These are phyloP conservation scores for Maudiozyma bulderi DNA, from an alignment of 805 yeast genomes.

Conservation along the genomic window DNA sequence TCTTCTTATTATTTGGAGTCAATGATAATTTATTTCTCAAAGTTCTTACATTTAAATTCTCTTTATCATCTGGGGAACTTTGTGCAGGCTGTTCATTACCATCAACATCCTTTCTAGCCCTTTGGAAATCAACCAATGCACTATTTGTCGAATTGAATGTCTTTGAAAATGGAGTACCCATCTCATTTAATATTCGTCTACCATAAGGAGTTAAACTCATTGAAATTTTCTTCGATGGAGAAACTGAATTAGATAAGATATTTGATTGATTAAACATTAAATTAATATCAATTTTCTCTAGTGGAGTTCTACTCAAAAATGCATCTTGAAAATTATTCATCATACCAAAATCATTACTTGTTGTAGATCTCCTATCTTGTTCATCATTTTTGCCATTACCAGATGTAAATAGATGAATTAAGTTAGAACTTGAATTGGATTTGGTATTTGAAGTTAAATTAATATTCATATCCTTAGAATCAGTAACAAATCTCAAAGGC, in stretches of 20 bases:
- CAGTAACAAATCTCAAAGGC: conserved; percentile 25
- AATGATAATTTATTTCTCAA: not conserved
- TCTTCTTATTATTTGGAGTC: not conserved
- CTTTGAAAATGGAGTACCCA: conserved; percentile 24
- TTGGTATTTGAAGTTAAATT: conserved; percentile 4
- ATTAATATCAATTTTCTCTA: conserved; percentile 26
- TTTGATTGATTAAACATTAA: conserved; percentile 23
- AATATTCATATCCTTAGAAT: conserved; percentile 4
- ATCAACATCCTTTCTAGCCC: conserved; percentile 21
- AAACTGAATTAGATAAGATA: conserved; percentile 14
- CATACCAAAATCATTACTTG: not conserved
- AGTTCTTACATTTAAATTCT: not conserved
- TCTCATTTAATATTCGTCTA: conserved; percentile 23
- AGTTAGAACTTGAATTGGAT: conserved; percentile 5
- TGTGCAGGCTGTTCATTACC: not conserved
- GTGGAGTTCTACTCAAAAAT: conserved; percentile 18
- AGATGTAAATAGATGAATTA: conserved; percentile 8
- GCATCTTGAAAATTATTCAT: not conserved
- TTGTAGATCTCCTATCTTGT: not conserved
- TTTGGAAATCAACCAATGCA: conserved; percentile 27
- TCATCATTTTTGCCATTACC: conserved; percentile 4
- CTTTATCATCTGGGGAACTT: not conserved
- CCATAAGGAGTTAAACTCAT: conserved; percentile 28
- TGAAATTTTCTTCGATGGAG: conserved; percentile 25
- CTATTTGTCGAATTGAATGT: conserved; percentile 20